Evolutionary conservation across 805 yeast genomes (phyloP).

Genomic region (Ogataea polymorpha): DNA sequence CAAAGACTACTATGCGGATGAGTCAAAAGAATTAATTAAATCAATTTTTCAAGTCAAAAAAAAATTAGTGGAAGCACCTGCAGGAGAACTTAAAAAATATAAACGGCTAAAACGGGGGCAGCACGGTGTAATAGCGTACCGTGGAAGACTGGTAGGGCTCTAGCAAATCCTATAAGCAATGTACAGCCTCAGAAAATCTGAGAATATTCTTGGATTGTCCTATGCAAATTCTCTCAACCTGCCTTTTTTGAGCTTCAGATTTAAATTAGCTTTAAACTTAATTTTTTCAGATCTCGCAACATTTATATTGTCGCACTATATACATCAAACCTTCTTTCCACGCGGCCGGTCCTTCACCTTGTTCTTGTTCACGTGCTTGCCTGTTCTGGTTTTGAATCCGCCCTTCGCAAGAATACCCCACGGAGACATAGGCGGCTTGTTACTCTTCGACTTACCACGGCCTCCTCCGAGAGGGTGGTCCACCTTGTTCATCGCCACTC

Average conservation of each 20-base stretch:
- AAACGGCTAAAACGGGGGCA: too few relatives aligned
- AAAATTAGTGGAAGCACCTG: background rate
- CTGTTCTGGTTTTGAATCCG: slow-evolving; percentile 89
- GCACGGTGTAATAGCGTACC: too few relatives aligned
- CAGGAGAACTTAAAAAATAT: too few relatives aligned
- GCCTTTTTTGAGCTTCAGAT: background rate
- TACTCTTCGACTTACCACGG: slow-evolving; percentile 97
- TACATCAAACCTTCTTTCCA: slow-evolving; percentile 43
- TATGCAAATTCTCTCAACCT: background rate
- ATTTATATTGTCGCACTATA: slow-evolving; percentile 11
- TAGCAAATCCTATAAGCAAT: too few relatives aligned
- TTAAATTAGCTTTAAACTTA: too few relatives aligned
- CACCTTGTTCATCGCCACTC: slow-evolving; percentile 95
- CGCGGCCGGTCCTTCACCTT: slow-evolving; percentile 92
- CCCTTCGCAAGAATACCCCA: slow-evolving; percentile 95
- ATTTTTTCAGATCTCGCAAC: slow-evolving; percentile 1
- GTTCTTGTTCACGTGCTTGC: slow-evolving; percentile 78
- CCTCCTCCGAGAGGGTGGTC: slow-evolving; percentile 99
- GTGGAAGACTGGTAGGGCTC: too few relatives aligned
- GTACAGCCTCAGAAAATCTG: too few relatives aligned
- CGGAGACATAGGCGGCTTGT: slow-evolving; percentile 89
- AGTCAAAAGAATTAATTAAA: background rate
- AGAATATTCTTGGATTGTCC: too few relatives aligned
- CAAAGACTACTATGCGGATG: slow-evolving; percentile 2
- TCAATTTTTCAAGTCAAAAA: slow-evolving; percentile 10